phyloP scores from a whole-genome alignment of 2,329 filamentous ascomycete genomes.

The Lecanosticta acicola region DNA sequence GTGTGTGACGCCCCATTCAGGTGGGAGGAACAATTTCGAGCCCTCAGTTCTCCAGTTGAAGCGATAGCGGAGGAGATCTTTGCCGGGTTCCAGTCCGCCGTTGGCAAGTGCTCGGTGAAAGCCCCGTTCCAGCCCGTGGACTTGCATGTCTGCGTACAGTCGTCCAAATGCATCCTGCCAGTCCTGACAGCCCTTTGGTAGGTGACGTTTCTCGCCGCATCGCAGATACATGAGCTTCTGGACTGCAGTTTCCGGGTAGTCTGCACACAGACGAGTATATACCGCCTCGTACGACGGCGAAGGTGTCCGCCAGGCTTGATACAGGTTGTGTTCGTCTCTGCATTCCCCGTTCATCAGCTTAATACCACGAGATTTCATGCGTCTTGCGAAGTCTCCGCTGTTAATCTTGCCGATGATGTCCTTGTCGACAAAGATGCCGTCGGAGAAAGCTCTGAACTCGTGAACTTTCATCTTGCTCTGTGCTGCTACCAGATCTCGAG shows the following conservation, averaged over 20 bases:
- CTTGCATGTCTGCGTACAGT: constrained; percentile 54
- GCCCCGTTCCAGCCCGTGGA: constrained; percentile 49
- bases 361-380: constrained; percentile 42
- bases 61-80: constrained; percentile 48
- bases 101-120: constrained; percentile 43
- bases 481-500: constrained; percentile 40
- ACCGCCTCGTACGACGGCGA: constrained; percentile 39
- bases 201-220: constrained; percentile 33
- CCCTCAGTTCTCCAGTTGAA: constrained; percentile 50
- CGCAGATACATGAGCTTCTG: constrained; percentile 42
- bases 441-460: constrained; percentile 51
- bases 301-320: constrained; percentile 48
- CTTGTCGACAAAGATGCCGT: constrained; percentile 43
- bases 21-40: constrained; percentile 39
- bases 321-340: constrained; percentile 49
- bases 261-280: constrained; percentile 45
- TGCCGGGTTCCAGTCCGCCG: constrained; percentile 37
- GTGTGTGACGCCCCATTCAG: constrained; percentile 51
- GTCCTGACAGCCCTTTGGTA: constrained; percentile 38
- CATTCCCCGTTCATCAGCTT: constrained; percentile 52
- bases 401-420: constrained; percentile 44
- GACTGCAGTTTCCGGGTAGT: constrained; percentile 46
- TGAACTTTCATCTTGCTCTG: constrained; percentile 42
- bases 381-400: constrained; percentile 43
- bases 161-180: constrained; percentile 51